Evolutionary conservation across 2,329 filamentous ascomycete species (phyloP).

Genomic region (Alternaria sp.): DNA sequence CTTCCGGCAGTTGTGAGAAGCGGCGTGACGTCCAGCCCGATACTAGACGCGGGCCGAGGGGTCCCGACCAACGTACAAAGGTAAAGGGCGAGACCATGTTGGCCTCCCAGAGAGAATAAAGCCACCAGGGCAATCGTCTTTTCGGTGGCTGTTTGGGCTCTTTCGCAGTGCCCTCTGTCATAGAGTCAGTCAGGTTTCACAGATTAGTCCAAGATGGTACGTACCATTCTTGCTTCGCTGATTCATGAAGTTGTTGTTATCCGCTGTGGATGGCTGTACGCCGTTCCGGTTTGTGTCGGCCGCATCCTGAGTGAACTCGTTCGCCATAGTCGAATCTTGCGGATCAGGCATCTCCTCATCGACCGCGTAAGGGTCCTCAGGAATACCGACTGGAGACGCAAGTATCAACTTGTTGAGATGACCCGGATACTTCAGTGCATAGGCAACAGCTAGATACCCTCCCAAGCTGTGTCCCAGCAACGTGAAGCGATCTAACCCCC

Average conservation of each 20-base stretch:
- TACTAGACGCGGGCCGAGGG: slow-evolving; percentile 87
- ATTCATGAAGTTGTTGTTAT: slow-evolving; percentile 64
- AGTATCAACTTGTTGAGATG: slow-evolving; percentile 95
- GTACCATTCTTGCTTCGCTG: slow-evolving; percentile 48
- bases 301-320: slow-evolving; percentile 82
- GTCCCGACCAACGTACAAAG: slow-evolving; percentile 84
- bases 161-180: slow-evolving; percentile 34
- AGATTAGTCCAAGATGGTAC: not conserved
- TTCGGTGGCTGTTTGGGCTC: slow-evolving; percentile 56
- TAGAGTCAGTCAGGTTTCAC: not conserved
- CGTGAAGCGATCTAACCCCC: slow-evolving; percentile 91
- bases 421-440: slow-evolving; percentile 95
- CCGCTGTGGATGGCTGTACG: slow-evolving; percentile 67
- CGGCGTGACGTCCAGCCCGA: slow-evolving; percentile 94
- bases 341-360: slow-evolving; percentile 80
- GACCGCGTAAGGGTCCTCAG: slow-evolving; percentile 90
- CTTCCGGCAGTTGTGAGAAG: slow-evolving; percentile 83
- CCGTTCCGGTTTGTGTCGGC: slow-evolving; percentile 68
- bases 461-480: slow-evolving; percentile 91
- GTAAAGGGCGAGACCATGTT: slow-evolving; percentile 91
- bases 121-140: slow-evolving; percentile 78
- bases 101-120: slow-evolving; percentile 93
- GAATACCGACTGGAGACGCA: slow-evolving; percentile 91
- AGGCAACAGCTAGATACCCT: slow-evolving; percentile 92
- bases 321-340: slow-evolving; percentile 71